A percentile compares a stretch with the other conserved stretches of the same genome.
Evolutionary conservation across 768 basidiomycete genomes (phyloP).

Genomic region (Agrocybe praecox): DNA sequence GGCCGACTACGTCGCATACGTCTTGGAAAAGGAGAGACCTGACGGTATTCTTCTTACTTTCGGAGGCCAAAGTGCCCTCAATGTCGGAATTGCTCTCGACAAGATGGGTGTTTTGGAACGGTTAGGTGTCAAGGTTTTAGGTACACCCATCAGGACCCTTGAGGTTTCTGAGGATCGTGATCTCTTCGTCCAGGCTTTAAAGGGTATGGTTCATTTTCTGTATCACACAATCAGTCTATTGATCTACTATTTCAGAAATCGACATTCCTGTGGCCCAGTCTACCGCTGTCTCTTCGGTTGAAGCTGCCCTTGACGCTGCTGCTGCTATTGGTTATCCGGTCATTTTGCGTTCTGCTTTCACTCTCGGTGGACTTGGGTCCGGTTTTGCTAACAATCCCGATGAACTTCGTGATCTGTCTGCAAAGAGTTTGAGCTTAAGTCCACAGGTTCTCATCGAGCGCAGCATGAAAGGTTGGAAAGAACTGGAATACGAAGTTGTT

Average conservation of each 20-base stretch:
- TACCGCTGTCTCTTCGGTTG: conserved; percentile 94
- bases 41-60: conserved; percentile 98
- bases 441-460: conserved; percentile 98
- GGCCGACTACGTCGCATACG: conserved; percentile 96
- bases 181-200: conserved; percentile 93
- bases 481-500: conserved; percentile 99
- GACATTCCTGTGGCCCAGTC: conserved; percentile 95
- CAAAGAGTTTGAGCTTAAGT: conserved; percentile 86
- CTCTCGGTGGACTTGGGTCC: conserved; percentile 96
- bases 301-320: conserved; percentile 90
- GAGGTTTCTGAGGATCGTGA: conserved; percentile 98
- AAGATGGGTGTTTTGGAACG: conserved; percentile 95
- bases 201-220: conserved; percentile 57
- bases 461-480: conserved; percentile 99
- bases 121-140: conserved; percentile 90
- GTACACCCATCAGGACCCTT: conserved; percentile 92
- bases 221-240: background rate
- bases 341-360: conserved; percentile 95
- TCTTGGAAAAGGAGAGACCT: conserved; percentile 96
- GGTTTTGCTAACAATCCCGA: conserved; percentile 96
- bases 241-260: conserved; percentile 65
- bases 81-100: conserved; percentile 96
- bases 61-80: conserved; percentile 96
- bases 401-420: conserved; percentile 92
- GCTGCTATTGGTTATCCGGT: conserved; percentile 95